Evolutionary conservation across 805 yeast species (phyloP).

Genomic region (Starmera quercuum): DNA sequence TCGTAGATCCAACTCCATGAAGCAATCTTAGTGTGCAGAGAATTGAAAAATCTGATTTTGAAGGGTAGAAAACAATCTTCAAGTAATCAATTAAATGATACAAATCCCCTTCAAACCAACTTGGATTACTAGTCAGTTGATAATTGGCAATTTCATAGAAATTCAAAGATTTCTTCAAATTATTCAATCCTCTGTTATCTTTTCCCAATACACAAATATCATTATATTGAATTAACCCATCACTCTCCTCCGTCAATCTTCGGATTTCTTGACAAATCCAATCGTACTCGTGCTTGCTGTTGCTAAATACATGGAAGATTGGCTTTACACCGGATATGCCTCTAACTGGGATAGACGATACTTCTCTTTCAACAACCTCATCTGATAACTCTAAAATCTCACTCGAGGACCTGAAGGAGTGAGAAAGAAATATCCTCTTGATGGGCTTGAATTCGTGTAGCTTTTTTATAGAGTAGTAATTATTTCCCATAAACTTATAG

Average conservation of each 20-base stretch:
- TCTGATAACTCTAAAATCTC: conserved; percentile 42
- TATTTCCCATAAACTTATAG: conserved; percentile 57
- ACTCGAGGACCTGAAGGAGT: conserved; percentile 57
- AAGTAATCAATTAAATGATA: conserved; percentile 39
- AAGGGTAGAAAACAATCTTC: conserved; percentile 28
- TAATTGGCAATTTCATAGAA: conserved; percentile 33
- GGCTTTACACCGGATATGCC: conserved; percentile 9
- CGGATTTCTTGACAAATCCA: conserved; percentile 39
- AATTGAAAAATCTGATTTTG: conserved; percentile 19
- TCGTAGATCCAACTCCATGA: conserved; percentile 14
- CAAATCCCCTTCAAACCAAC: conserved; percentile 42
- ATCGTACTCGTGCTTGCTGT: conserved; percentile 29
- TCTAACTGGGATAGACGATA: conserved; percentile 1
- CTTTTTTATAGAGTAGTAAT: conserved; percentile 23
- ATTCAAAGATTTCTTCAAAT: conserved; percentile 29
- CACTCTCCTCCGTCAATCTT: conserved; percentile 31
- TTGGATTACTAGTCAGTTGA: conserved; percentile 38
- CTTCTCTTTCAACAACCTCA: conserved; percentile 3
- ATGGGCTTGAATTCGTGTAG: conserved; percentile 13
- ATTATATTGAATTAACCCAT: conserved; percentile 31
- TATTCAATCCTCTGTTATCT: conserved; percentile 41
- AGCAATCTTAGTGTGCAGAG: conserved; percentile 19
- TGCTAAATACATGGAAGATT: conserved; percentile 15
- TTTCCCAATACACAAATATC: conserved; percentile 49
- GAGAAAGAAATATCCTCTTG: conserved; percentile 28